These are phyloP conservation scores for Pharus latifolius DNA, from an alignment of 176 grass and related monocot species.

Conservation along the genomic window DNA sequence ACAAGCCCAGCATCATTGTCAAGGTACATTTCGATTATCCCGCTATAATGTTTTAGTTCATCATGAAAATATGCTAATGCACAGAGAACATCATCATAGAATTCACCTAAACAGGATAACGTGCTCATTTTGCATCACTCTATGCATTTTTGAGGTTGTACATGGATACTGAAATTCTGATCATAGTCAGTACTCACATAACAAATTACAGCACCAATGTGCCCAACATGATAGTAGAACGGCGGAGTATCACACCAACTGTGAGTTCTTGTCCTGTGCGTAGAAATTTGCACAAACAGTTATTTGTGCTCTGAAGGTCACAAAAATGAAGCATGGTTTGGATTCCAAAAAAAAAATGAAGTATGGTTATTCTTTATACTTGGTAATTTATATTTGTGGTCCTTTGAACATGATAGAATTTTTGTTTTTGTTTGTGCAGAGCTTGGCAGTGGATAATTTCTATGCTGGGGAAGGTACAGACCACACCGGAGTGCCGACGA, in stretches of 20 bases:
- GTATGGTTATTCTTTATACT: not conserved
- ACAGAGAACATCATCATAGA: too few relatives aligned
- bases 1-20: conserved; percentile 43
- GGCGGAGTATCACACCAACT: too few relatives aligned
- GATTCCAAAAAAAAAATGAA: too few relatives aligned
- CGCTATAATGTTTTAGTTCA: not conserved
- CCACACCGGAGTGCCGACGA: conserved; percentile 66
- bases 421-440: conserved; percentile 18
- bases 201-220: too few relatives aligned
- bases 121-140: too few relatives aligned
- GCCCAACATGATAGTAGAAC: too few relatives aligned
- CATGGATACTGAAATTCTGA: too few relatives aligned
- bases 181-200: too few relatives aligned
- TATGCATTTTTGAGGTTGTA: too few relatives aligned
- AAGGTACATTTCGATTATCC: conserved; percentile 27
- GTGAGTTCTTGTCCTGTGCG: too few relatives aligned
- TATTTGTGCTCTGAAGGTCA: not conserved
- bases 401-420: not conserved
- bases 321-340: not conserved
- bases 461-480: conserved; percentile 77
- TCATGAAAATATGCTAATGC: not conserved
- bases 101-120: too few relatives aligned
- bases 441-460: conserved; percentile 62
- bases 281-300: not conserved
- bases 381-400: not conserved